Percentiles rank a stretch among this genome's conserved stretches.
Conservation (phyloP, 2,329 filamentous ascomycete species). For the Beauveria rudraprayagi region DNA sequence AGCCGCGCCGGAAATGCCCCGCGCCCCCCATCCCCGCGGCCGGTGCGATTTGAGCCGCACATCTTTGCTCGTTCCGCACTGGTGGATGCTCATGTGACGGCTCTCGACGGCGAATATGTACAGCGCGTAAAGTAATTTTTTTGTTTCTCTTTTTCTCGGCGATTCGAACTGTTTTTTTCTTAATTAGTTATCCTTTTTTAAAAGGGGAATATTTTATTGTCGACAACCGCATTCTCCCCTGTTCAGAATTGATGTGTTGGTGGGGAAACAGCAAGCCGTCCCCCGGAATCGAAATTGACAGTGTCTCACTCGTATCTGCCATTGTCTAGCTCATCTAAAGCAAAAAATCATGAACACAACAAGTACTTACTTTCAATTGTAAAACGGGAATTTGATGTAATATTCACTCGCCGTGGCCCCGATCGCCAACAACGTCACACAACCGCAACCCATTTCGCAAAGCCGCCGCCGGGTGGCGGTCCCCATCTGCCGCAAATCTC, state of each 20-base stretch:
- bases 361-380: too few species aligned
- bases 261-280: not conserved
- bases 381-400: too few species aligned
- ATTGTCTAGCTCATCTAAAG: not conserved
- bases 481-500: not conserved
- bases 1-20: slow-evolving; percentile 10
- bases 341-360: not conserved
- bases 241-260: not conserved
- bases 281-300: not conserved
- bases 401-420: too few species aligned
- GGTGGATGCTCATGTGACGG: slow-evolving; percentile 3
- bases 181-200: too few species aligned
- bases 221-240: not conserved
- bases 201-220: not conserved
- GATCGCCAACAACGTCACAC: not conserved
- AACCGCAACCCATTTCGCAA: not conserved
- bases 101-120: not conserved
- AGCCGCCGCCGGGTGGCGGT: not conserved
- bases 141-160: too few species aligned
- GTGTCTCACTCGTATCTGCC: not conserved
- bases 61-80: not conserved
- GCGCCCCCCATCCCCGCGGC: not conserved
- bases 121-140: too few species aligned
- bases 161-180: not conserved
- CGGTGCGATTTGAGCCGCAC: not conserved